Evolutionary conservation across 305 asterid species (phyloP).

Genomic region (Rubia balearica): DNA sequence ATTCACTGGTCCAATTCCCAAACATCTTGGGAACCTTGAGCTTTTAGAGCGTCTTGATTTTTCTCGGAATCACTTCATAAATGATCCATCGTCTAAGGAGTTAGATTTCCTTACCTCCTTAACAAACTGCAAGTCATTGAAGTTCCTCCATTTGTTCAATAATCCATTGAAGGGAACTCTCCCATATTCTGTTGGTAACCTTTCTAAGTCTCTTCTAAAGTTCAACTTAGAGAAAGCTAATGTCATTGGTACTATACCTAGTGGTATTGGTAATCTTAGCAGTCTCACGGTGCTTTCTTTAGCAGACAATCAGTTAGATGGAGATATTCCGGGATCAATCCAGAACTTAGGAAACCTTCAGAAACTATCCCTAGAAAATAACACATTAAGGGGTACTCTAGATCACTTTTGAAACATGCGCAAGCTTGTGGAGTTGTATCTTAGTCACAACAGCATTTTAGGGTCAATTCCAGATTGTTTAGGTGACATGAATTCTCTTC

Average conservation of each 20-base stretch:
- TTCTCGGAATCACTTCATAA: neutral
- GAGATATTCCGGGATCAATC: conserved; percentile 7
- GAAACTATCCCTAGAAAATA: neutral
- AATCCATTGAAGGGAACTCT: conserved; percentile 14
- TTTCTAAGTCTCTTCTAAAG: conserved; percentile 11
- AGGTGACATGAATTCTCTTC: conserved; percentile 5
- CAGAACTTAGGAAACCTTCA: conserved; percentile 10
- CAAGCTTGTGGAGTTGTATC: neutral
- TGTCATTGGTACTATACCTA: conserved; percentile 10
- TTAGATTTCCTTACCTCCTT: conserved; percentile 9
- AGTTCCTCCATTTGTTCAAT: neutral
- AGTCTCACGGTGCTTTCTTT: neutral
- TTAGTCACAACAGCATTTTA: neutral
- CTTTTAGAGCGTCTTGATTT: neutral
- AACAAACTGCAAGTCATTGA: neutral
- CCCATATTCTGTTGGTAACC: conserved; percentile 20
- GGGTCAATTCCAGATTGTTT: conserved; percentile 13
- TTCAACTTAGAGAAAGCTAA: neutral
- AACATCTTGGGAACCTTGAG: conserved; percentile 7
- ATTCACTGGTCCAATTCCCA: conserved; percentile 14
- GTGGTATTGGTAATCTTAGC: conserved; percentile 16
- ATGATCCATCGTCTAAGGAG: neutral
- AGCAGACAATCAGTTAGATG: neutral
- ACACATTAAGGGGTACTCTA: conserved; percentile 6
- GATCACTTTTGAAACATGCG: conserved; percentile 5